These are phyloP conservation scores for Nitzschia sp. DNA, from an alignment of 108 stramenopile species.

Conservation along the genomic window DNA sequence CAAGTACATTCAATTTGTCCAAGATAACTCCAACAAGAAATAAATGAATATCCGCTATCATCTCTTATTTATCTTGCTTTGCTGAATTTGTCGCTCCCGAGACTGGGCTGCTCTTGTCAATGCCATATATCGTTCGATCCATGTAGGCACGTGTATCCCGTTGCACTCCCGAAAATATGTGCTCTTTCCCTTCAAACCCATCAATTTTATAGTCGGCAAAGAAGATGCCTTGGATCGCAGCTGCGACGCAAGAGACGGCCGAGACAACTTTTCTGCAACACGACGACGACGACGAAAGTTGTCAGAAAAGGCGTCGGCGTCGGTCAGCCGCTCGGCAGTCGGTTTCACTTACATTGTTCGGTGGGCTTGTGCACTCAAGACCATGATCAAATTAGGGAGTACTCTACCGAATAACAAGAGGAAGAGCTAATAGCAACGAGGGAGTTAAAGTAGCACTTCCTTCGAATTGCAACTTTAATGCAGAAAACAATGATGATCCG, in stretches of 20 bases:
- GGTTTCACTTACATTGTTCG: constrained; percentile 24
- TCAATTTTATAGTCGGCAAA: constrained; percentile 35
- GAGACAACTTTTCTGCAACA: constrained; percentile 32
- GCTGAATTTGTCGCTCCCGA: background rate
- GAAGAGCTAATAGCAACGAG: too few species aligned
- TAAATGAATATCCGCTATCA: background rate
- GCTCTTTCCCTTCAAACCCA: constrained; percentile 35
- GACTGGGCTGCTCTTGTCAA: constrained; percentile 7
- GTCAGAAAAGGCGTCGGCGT: background rate
- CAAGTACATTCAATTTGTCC: constrained; percentile 47
- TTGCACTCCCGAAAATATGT: constrained; percentile 34
- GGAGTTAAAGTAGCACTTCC: too few species aligned
- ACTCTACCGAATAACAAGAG: too few species aligned
- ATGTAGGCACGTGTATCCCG: constrained; percentile 11
- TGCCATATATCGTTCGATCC: constrained; percentile 31
- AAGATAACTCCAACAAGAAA: constrained; percentile 31
- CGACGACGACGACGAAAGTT: too few species aligned
- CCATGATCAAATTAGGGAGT: constrained; percentile 11
- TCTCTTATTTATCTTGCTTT: background rate
- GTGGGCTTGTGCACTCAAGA: constrained; percentile 20
- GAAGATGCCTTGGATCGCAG: constrained; percentile 27
- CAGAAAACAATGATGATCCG: too few species aligned
- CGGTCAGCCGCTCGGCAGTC: too few species aligned
- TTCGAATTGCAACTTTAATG: too few species aligned
- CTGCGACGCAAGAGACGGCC: constrained; percentile 13